phyloP scores from a whole-genome alignment of 164 flowering plant genomes.

The Piper betle region DNA sequence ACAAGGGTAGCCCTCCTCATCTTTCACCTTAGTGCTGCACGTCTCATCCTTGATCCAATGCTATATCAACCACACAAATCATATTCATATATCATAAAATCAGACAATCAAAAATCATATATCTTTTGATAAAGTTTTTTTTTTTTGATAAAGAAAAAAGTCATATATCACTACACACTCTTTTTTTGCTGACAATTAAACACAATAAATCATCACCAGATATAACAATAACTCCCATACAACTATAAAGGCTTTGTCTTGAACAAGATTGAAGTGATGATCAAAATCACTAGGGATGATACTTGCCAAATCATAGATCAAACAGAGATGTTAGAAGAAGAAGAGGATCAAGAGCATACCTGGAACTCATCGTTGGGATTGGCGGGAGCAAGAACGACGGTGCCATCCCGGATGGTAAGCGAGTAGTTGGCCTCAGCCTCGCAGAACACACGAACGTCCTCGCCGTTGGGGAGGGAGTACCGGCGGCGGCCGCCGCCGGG shows the following conservation, averaged over 20 bases:
- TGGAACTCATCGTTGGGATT: constrained; percentile 32
- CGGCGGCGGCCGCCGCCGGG: constrained; percentile 3
- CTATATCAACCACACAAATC: constrained; percentile 15
- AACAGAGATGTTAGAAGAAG: too few relatives aligned
- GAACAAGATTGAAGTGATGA: neutral
- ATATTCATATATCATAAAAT: neutral
- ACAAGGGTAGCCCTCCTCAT: constrained; percentile 50
- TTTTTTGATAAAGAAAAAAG: too few relatives aligned
- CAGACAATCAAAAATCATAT: neutral
- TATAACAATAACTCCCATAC: neutral
- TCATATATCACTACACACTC: neutral
- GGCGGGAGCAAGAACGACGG: constrained; percentile 38
- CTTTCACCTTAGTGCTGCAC: constrained; percentile 58
- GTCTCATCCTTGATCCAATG: constrained; percentile 74
- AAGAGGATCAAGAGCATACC: neutral
- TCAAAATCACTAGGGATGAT: neutral
- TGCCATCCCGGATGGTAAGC: constrained; percentile 39
- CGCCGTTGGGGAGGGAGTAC: constrained; percentile 16
- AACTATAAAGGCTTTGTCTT: too few relatives aligned
- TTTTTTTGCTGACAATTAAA: too few relatives aligned
- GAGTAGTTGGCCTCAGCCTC: constrained; percentile 33
- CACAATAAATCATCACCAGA: too few relatives aligned
- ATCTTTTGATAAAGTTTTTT: neutral
- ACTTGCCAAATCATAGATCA: neutral
- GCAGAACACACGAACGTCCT: constrained; percentile 21